A percentile compares a stretch with the other conserved stretches of the same genome.
These are phyloP conservation scores for Bryoerythrophyllum caledonicum DNA, from an alignment of 225 moss, liverwort and hornwort genomes.

Conservation along the genomic window DNA sequence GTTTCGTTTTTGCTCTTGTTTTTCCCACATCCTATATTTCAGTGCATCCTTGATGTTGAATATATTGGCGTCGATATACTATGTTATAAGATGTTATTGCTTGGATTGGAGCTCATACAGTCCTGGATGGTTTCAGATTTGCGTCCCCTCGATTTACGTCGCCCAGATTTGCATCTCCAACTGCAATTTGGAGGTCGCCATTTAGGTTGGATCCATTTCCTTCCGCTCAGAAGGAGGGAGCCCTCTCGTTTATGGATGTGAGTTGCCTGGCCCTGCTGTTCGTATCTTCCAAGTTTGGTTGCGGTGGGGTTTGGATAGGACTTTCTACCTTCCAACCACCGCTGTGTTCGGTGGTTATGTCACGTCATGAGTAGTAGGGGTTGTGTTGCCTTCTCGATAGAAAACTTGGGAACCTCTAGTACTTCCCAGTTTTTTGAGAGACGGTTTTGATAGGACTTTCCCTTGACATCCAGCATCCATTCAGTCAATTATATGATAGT, in stretches of 20 bases:
- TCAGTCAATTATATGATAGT: too few species aligned
- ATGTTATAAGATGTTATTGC: too few species aligned
- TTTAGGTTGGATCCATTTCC: conserved; percentile 75
- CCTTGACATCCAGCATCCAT: background rate
- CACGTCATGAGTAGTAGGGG: too few species aligned
- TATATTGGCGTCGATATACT: background rate
- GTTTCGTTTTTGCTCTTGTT: fast-evolving
- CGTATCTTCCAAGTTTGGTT: too few species aligned
- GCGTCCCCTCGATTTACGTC: conserved; percentile 48
- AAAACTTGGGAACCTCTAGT: too few species aligned
- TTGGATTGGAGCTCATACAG: fast-evolving
- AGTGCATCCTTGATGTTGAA: too few species aligned
- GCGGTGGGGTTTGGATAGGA: too few species aligned
- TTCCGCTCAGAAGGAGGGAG: conserved; percentile 62
- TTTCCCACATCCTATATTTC: fast-evolving
- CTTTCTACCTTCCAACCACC: too few species aligned
- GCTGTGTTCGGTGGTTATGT: too few species aligned
- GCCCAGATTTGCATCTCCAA: conserved; percentile 57
- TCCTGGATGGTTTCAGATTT: conserved; percentile 25
- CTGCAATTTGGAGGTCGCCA: conserved; percentile 83
- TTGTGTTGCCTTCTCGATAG: too few species aligned
- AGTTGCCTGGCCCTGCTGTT: conserved; percentile 14
- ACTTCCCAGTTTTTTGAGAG: too few species aligned
- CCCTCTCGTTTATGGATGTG: conserved; percentile 73
- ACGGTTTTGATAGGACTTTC: too few species aligned